phyloP scores from a whole-genome alignment of 169 alveolate genomes.

The Plasmodium chabaudi region DNA sequence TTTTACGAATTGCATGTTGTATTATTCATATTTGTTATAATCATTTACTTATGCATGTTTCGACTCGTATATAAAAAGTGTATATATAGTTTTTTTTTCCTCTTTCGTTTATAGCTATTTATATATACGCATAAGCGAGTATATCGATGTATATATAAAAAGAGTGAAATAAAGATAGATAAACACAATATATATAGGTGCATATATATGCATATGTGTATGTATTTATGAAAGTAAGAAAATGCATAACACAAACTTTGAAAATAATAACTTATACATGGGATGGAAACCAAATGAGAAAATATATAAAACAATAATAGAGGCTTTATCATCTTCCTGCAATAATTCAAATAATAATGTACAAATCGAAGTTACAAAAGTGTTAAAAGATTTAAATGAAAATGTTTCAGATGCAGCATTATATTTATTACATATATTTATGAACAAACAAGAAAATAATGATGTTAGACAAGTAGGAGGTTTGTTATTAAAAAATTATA shows the following conservation, averaged over 20 bases:
- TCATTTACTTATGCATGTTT: conserved; percentile 7
- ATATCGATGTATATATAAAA: background rate
- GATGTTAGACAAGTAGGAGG: conserved; percentile 89
- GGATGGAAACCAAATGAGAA: conserved; percentile 76
- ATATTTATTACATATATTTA: conserved; percentile 57
- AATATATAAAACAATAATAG: conserved; percentile 50
- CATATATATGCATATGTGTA: conserved; percentile 16
- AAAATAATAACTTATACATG: conserved; percentile 49
- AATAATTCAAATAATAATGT: conserved; percentile 65
- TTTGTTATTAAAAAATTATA: conserved; percentile 81
- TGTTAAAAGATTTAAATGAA: conserved; percentile 69
- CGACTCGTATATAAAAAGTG: background rate
- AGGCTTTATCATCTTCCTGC: conserved; percentile 44
- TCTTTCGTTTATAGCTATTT: background rate
- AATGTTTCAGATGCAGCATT: conserved; percentile 76
- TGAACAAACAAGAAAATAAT: conserved; percentile 66
- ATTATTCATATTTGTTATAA: background rate
- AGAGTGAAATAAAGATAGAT: background rate
- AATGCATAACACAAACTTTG: conserved; percentile 61
- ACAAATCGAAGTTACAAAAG: conserved; percentile 65
- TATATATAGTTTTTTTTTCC: conserved; percentile 1
- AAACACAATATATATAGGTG: background rate
- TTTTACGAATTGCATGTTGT: too few relatives aligned
- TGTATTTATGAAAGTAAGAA: conserved; percentile 61
- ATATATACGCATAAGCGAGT: background rate